Base-by-base conservation (phyloP, 345 rosid genomes). In the Anastatica hierochuntica region DNA sequence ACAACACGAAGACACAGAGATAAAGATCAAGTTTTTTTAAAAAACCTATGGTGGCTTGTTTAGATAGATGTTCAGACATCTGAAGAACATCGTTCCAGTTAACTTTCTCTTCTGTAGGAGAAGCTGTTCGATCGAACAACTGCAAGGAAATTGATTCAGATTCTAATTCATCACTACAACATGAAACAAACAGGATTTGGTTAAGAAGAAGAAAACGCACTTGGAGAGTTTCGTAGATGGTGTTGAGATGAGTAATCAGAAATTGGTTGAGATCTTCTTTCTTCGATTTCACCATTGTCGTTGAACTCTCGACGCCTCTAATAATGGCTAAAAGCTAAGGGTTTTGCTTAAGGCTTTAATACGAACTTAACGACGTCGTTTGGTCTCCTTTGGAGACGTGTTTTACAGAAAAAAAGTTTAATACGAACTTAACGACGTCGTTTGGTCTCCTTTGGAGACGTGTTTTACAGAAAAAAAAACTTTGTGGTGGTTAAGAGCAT, bases 1-100 rank as follows among this genome's bases (percentile, higher is more conserved):
- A n/a, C n/a, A n/a, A n/a, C n/a, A n/a, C n/a, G 27, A 24, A 24
- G 27, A 1, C 11, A 5, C 16, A 52, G 13, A 15, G 10, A 23
- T 17, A 21, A 8, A 17, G 36, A 26, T n/a, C n/a, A 26, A 49
- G 19, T 8, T 36, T 35, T 53, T 16, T 10, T 21, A 1, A 8
- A 0, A 1, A 43, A 86, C 98, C 89, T 49, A 77, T 70, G 38
- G 98, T 86, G 60, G 96, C 96, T 78, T 86, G 87, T 71, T 79
- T 86, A 63, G 84, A 82, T 49, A 84, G 81, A 33, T 79, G 81
- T 12, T 82, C 96, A 27, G 81, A 88, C 94, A 84, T 72, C 69
- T 80, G 82, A 30, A 77, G 51, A 63, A 80, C 90, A 50, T 84
- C 89, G 17, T 55, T 74, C 96, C 98, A 86, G 58, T 57, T 72